Evolutionary conservation across 2,329 filamentous ascomycete species (phyloP), one percentile per base, ranked within the genome.

Genomic region (Pseudogymnoascus sp.): DNA sequence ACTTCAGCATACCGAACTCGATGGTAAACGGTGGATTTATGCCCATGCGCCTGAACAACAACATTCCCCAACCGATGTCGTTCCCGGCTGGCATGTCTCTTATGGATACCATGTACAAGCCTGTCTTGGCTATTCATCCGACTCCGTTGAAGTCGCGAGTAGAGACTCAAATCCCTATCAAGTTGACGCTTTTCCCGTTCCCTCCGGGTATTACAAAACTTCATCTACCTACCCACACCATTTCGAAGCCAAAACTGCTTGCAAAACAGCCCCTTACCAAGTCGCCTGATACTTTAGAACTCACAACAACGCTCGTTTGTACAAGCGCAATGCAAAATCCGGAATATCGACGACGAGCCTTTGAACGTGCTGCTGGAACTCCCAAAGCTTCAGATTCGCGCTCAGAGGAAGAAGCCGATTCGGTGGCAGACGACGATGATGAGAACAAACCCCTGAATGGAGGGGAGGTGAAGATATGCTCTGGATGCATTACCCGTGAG

Each of bases 81-180:
- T 61, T 61, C 30, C 67, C 68, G 12, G 67, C 67, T 7, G 60
- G 64, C 32, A 62, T 68, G 60, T 67, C 68, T 25, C 65, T 63
- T 8, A 64, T 67, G 62, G 63, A 63, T 9, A 62, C 57, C 38
- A 63, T 62, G 35, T 67, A 70, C 57, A 72, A 75, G 35, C 76
- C 77, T 20, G 67, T 74, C 58, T 72, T 90, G 38, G 81, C 80
- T 11, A 83, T 90, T 43, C 80, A 86, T 64, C 84, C 85, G 4
- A 89, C 84, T 3, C 87, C 87, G 4, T 72, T 84, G 61, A 97
- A 97, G 74, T 96, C 92, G 14, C 86, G 94, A 20, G 94, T 97
- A 16, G 94, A 99, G 76, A 97, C 94, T 0, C 94, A 97, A 71
- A 97, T 97, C 67, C 90, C 89, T 7, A 90, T 97, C 67, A 87